These are phyloP conservation scores for Populus hybrid DNA, from an alignment of 441 rosid genomes.

Conservation along the genomic window DNA sequence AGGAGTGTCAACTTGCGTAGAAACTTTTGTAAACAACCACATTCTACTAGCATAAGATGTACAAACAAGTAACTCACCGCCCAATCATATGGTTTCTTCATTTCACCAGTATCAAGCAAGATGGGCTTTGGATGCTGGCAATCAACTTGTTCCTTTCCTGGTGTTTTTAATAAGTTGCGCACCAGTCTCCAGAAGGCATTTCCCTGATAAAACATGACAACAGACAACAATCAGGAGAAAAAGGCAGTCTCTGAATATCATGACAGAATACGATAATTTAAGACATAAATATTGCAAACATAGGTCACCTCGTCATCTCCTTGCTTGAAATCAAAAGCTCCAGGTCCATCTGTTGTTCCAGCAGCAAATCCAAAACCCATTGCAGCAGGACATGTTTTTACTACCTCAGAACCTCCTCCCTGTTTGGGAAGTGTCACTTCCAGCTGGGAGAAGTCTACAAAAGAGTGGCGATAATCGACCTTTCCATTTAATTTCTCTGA, in stretches of 20 bases:
- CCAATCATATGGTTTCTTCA: constrained; percentile 95
- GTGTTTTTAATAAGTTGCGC: constrained; percentile 68
- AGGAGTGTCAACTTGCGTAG: neutral
- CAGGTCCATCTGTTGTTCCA: constrained; percentile 98
- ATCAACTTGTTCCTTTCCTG: constrained; percentile 59
- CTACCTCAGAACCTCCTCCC: constrained; percentile 63
- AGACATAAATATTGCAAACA: constrained; percentile 7
- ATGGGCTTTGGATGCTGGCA: constrained; percentile 92
- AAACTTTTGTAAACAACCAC: neutral
- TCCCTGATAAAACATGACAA: constrained; percentile 47
- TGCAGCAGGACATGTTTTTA: constrained; percentile 91
- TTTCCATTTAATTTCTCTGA: constrained; percentile 70
- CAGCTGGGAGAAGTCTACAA: constrained; percentile 76
- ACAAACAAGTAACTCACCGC: constrained; percentile 54
- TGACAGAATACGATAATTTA: constrained; percentile 4
- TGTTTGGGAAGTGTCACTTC: constrained; percentile 54
- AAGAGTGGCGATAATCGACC: constrained; percentile 74
- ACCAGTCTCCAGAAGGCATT: constrained; percentile 88
- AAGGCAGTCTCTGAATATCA: neutral
- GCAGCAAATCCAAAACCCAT: constrained; percentile 98
- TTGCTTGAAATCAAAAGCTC: constrained; percentile 96
- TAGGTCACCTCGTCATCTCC: constrained; percentile 78
- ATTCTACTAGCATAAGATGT: neutral
- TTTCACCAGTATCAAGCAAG: constrained; percentile 97
- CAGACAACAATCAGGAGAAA: constrained; percentile 12